phyloP scores from a whole-genome alignment of 208 protist genomes.

The Crithidia sp. region DNA sequence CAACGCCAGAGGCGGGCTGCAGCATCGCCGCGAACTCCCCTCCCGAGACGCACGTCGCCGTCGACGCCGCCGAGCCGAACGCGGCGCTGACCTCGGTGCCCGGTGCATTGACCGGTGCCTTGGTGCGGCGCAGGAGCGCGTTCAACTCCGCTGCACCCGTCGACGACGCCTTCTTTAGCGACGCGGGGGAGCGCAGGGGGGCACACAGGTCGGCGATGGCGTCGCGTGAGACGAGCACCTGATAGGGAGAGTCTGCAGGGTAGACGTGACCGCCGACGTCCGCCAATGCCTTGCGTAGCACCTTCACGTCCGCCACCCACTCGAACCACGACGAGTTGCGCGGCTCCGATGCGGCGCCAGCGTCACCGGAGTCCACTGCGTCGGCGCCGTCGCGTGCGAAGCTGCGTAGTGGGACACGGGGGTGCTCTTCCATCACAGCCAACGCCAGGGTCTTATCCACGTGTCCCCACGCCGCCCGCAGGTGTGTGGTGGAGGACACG shows the following conservation, averaged over 20 bases:
- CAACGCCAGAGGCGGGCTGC: slow-evolving; percentile 3
- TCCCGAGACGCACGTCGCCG: not conserved
- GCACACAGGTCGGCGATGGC: slow-evolving; percentile 4
- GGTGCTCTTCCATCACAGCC: slow-evolving; percentile 34
- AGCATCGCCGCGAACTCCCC: slow-evolving; percentile 15
- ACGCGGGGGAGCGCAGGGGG: not conserved
- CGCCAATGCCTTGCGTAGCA: not conserved
- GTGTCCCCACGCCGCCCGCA: slow-evolving; percentile 46
- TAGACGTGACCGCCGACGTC: slow-evolving; percentile 16
- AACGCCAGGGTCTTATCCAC: slow-evolving; percentile 9
- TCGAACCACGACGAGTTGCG: slow-evolving; percentile 13
- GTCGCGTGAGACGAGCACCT: slow-evolving; percentile 14
- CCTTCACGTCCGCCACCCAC: slow-evolving; percentile 16
- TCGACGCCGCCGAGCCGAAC: not conserved
- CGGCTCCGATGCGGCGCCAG: not conserved
- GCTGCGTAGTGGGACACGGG: slow-evolving; percentile 17
- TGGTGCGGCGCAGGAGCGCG: slow-evolving; percentile 1
- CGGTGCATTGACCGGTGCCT: not conserved
- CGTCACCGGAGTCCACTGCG: not conserved
- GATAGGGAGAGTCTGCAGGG: slow-evolving; percentile 17
- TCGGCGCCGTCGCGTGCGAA: not conserved
- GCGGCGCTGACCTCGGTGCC: not conserved
- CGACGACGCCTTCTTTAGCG: not conserved
- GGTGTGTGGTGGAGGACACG: slow-evolving; percentile 10
- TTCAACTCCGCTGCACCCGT: not conserved